phyloP scores from a whole-genome alignment of 2,329 filamentous ascomycete genomes.

The Penicillium sp. region DNA sequence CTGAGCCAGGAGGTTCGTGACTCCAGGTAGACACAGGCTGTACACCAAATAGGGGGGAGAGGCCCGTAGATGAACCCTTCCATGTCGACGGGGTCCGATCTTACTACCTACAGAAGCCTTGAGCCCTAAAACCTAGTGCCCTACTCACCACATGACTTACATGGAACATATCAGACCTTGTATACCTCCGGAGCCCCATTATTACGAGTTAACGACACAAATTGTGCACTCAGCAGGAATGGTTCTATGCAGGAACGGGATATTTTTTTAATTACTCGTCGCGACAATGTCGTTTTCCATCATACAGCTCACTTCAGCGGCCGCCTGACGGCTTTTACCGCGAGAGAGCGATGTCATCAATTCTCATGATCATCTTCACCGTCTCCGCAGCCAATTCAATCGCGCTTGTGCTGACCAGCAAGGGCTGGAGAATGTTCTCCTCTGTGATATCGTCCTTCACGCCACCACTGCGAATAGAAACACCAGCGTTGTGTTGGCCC shows the following conservation, averaged over 20 bases:
- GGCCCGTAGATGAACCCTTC: no score
- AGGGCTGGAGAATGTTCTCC: conserved; percentile 92
- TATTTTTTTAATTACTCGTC: conserved; percentile 29
- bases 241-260: conserved; percentile 19
- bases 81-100: no score
- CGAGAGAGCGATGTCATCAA: conserved; percentile 62
- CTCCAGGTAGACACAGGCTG: no score
- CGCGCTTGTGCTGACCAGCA: conserved; percentile 94
- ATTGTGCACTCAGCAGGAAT: background rate
- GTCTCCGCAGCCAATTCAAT: conserved; percentile 97
- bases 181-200: no score
- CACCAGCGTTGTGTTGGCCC: conserved; percentile 91
- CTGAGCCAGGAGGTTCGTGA: no score
- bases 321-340: conserved; percentile 30
- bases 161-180: no score
- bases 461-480: conserved; percentile 96
- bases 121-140: no score
- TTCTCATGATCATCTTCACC: conserved; percentile 85
- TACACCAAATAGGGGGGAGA: no score
- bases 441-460: conserved; percentile 96
- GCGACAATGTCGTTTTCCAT: conserved; percentile 26
- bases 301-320: conserved; percentile 24
- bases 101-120: no score
- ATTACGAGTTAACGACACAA: background rate
- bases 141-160: no score